Conservation (phyloP, 1,284 basidiomycete genomes). For the Tilletiopsis washingtonensis region DNA sequence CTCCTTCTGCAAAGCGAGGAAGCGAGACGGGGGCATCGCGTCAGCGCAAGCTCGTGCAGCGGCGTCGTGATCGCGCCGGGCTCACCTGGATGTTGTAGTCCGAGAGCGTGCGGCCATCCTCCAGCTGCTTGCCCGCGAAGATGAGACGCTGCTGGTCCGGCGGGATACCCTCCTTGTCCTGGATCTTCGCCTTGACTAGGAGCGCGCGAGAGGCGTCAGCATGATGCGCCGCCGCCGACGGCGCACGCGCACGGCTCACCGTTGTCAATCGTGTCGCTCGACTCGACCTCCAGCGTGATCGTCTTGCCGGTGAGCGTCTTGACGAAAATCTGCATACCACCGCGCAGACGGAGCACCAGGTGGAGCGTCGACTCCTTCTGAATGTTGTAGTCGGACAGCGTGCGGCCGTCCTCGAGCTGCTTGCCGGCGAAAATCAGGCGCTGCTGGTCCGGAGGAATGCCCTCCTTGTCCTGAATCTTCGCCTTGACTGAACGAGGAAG, state of each 20-base stretch:
- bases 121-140: slow-evolving; percentile 52
- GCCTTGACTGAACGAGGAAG: too few relatives aligned
- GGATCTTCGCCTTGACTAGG: slow-evolving; percentile 44
- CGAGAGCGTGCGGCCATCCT: slow-evolving; percentile 51
- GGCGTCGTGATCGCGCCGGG: too few relatives aligned
- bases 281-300: slow-evolving; percentile 85
- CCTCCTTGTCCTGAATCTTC: slow-evolving; percentile 47
- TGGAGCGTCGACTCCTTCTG: slow-evolving; percentile 44
- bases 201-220: too few relatives aligned
- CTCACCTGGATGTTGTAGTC: slow-evolving; percentile 50
- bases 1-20: slow-evolving; percentile 97
- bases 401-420: slow-evolving; percentile 51
- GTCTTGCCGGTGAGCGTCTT: slow-evolving; percentile 55
- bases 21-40: too few relatives aligned
- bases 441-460: slow-evolving; percentile 51
- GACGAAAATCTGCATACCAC: slow-evolving; percentile 26
- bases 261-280: slow-evolving; percentile 90
- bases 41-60: too few relatives aligned
- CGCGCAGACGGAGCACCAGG: slow-evolving; percentile 39
- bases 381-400: slow-evolving; percentile 51
- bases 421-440: slow-evolving; percentile 52
- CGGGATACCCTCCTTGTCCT: slow-evolving; percentile 47
- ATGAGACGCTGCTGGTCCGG: slow-evolving; percentile 52
- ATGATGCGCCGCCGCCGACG: too few relatives aligned
- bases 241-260: too few relatives aligned